Conservation (phyloP, 352 stramenopile genomes). For the Albugo laibachii region DNA sequence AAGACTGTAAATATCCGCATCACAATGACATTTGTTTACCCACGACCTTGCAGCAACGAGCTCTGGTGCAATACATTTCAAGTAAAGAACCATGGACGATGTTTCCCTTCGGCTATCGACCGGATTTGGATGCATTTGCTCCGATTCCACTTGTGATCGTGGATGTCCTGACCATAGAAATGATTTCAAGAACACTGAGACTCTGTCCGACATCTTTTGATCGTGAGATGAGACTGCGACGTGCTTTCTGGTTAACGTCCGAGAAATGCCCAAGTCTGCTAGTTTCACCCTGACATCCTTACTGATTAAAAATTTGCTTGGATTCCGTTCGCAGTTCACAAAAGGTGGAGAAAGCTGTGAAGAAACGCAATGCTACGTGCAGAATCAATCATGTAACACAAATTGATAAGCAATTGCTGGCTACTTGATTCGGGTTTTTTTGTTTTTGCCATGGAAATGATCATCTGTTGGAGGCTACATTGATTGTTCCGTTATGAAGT, state of each 20-base stretch:
- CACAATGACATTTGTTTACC: too few relatives aligned
- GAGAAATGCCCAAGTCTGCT: constrained; percentile 47
- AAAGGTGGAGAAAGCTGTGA: constrained; percentile 50
- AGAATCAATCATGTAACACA: constrained; percentile 51
- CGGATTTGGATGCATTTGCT: neutral
- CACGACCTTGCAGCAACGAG: too few relatives aligned
- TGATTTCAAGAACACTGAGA: too few relatives aligned
- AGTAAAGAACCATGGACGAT: constrained; percentile 18
- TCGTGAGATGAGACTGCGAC: neutral
- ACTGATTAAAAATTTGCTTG: constrained; percentile 62
- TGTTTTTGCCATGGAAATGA: neutral
- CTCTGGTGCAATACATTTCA: constrained; percentile 3
- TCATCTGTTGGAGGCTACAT: constrained; percentile 27
- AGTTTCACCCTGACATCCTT: constrained; percentile 36
- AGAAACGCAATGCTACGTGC: constrained; percentile 38
- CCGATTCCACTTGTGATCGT: neutral
- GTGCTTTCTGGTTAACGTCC: neutral
- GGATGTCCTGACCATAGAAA: neutral
- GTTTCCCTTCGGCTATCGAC: neutral
- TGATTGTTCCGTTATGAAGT: constrained; percentile 48
- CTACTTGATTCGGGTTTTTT: too few relatives aligned
- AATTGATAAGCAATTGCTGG: constrained; percentile 24
- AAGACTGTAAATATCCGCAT: constrained; percentile 60
- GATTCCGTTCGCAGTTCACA: constrained; percentile 50
- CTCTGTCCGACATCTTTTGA: neutral